Base-by-base conservation (phyloP, 2,329 filamentous ascomycete genomes). In the Sarocladium brachiariae region DNA sequence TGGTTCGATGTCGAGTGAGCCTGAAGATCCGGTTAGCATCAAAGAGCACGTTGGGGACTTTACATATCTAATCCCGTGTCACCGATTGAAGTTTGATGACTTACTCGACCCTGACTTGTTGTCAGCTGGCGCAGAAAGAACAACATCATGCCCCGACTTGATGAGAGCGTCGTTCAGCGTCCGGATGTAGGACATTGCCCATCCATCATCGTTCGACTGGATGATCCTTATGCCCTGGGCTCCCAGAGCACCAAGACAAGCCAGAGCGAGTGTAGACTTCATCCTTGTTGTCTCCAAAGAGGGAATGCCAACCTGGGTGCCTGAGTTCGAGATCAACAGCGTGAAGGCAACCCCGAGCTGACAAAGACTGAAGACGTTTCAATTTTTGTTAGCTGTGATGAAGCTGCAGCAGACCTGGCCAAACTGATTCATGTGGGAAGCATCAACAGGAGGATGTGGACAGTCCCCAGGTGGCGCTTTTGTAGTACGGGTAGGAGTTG, bases 151-250 rank as follows among this genome's bases (percentile, higher is more conserved):
- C 0, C 80, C 80, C 2, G 77, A 73, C 2, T 65, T 64, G 9
- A 66, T 73, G 35, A 88, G 66, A 11, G 73, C 70, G 49, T 78
- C 65, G 65, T 84, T 78, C 49, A 87, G 69, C 0, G 74, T 72
- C 14, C 84, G 77, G 47, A 84, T 67, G 59, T 87, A 86, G 35
- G 75, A 74, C 67, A 87, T 84, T 4, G 84, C 82, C 85, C 85
- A 88, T 30, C 85, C 84, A 61, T 88, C 85, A 56, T 88, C 84
- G 64, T 88, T 88, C 56, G 77, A 76, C 51, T 84, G 79, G 50
- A 88, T 61, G 58, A 84, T 78, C 56, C 80, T 79, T 41, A 75
- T 55, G 27, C 54, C 62, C 50, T 66, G 63, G 1, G 55, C 62
- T 7, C 58, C 61, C 37, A 65, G 57, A 23, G 53, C 56, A 35